A percentile compares a stretch with the other conserved stretches of the same genome.
phyloP scores from a whole-genome alignment of 176 grass and related monocot species.

The Avena insularis region DNA sequence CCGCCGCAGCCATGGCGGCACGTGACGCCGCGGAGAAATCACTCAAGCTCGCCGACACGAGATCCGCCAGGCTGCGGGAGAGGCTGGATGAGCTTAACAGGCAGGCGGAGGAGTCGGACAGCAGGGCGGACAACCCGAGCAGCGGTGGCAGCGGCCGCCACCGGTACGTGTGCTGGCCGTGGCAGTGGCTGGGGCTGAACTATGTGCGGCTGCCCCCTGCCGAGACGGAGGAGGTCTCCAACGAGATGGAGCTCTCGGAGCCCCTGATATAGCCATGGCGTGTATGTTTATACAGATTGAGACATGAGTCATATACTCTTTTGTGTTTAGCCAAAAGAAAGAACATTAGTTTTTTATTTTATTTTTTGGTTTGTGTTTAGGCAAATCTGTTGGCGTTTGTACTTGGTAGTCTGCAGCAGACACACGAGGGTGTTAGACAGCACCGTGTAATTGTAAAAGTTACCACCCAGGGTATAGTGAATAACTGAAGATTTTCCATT shows the following conservation, averaged over 20 bases:
- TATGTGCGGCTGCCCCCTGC: constrained; percentile 55
- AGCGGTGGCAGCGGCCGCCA: constrained; percentile 48
- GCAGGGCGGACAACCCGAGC: constrained; percentile 18
- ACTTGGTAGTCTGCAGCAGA: not conserved
- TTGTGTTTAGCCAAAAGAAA: not conserved
- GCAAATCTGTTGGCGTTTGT: constrained; percentile 39
- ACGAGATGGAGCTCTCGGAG: constrained; percentile 95
- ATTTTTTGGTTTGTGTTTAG: constrained; percentile 19
- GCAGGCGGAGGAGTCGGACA: constrained; percentile 79
- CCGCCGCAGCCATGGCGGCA: constrained; percentile 74
- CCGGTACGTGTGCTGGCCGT: constrained; percentile 95
- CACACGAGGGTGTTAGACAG: constrained; percentile 20
- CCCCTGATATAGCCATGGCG: constrained; percentile 63
- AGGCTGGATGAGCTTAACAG: constrained; percentile 86
- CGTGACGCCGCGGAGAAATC: constrained; percentile 93
- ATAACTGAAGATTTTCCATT: constrained; percentile 40
- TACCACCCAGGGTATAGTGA: constrained; percentile 40
- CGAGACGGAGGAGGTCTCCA: constrained; percentile 53
- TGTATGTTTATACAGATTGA: constrained; percentile 41
- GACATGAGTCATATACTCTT: not conserved
- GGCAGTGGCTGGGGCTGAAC: constrained; percentile 96
- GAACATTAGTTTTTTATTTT: not conserved
- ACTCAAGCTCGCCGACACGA: constrained; percentile 67
- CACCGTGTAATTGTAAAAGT: constrained; percentile 47
- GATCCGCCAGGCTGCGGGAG: constrained; percentile 74